These are phyloP conservation scores for Centaurea solstitialis DNA, from an alignment of 129 eudicot genomes.

Conservation along the genomic window DNA sequence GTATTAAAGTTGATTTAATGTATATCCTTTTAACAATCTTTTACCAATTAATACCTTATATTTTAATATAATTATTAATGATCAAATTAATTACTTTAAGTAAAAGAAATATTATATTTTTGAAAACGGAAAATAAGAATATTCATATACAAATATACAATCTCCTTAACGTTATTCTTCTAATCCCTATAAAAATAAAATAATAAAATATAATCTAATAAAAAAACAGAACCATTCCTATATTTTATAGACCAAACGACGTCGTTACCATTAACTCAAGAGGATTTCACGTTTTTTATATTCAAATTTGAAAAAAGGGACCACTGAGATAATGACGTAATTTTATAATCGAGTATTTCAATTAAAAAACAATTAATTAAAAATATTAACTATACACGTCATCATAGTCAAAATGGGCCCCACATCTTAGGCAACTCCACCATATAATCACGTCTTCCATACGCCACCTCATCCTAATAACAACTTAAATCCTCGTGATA, in stretches of 20 bases:
- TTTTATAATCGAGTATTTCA: neutral
- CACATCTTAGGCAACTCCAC: slow-evolving; percentile 1
- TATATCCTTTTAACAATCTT: too few species aligned
- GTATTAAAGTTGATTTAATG: too few species aligned
- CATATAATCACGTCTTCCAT: slow-evolving; percentile 11
- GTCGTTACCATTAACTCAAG: neutral
- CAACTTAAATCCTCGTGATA: slow-evolving; percentile 14
- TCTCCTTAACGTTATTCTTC: too few species aligned
- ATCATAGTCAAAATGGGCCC: slow-evolving; percentile 25
- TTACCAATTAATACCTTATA: too few species aligned
- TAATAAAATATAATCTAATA: too few species aligned
- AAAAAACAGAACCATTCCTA: too few species aligned
- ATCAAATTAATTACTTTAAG: too few species aligned
- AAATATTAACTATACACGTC: slow-evolving; percentile 12
- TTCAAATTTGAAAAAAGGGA: neutral
- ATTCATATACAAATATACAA: too few species aligned
- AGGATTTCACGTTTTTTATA: neutral
- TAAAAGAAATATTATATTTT: too few species aligned
- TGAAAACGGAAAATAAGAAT: too few species aligned
- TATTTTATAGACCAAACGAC: neutral
- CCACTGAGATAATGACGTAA: neutral
- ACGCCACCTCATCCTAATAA: slow-evolving; percentile 32
- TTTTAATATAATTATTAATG: too few species aligned
- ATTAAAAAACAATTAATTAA: neutral
- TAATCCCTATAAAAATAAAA: too few species aligned